Evolutionary conservation across 2,329 filamentous ascomycete genomes (phyloP), one percentile per base, ranked within the genome.

Genomic region (Shiraia bambusicola): DNA sequence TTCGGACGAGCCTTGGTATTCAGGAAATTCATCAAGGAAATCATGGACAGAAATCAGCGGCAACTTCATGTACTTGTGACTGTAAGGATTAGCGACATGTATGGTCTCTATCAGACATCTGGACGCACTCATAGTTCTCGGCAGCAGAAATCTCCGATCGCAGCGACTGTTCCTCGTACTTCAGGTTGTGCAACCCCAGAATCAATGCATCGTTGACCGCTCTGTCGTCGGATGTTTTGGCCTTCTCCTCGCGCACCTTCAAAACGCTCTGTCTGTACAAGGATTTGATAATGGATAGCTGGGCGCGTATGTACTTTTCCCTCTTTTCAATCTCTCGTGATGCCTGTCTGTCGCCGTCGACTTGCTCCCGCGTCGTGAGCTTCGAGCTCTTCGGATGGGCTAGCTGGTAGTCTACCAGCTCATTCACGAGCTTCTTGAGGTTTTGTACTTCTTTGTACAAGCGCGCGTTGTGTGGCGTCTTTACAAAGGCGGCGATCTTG

Each of bases 141-240:
- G 93, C 97, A 7, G 88, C 89, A 1, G 81, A 76, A 47, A 98
- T 97, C 71, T 98, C 93, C 34, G 88, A 88, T 51, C 87, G 83
- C 40, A 98, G 74, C 69, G 96, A 90, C 40, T 88, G 79, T 72
- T 97, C 91, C 69, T 98, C 92, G 64, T 98, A 98, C 68, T 93
- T 94, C 6, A 98, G 74, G 63, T 98, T 98, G 70, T 97, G 92
- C 40, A 98, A 77, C 63, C 95, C 88, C 27, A 98, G 77, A 65
- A 97, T 91, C 47, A 98, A 76, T 35, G 85, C 82, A 66, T 98
- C 93, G 51, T 97, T 89, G 70, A 95, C 89, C 59, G 92, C 87
- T 34, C 91, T 83, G 34, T 87, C 87, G 67, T 95, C 89, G 22
- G 88, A 86, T 1, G 93, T 97, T 56, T 82, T 76, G 38, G 86